These are phyloP conservation scores for Cladobotryum protrusum DNA, from an alignment of 2,329 filamentous ascomycete species.

Conservation along the genomic window DNA sequence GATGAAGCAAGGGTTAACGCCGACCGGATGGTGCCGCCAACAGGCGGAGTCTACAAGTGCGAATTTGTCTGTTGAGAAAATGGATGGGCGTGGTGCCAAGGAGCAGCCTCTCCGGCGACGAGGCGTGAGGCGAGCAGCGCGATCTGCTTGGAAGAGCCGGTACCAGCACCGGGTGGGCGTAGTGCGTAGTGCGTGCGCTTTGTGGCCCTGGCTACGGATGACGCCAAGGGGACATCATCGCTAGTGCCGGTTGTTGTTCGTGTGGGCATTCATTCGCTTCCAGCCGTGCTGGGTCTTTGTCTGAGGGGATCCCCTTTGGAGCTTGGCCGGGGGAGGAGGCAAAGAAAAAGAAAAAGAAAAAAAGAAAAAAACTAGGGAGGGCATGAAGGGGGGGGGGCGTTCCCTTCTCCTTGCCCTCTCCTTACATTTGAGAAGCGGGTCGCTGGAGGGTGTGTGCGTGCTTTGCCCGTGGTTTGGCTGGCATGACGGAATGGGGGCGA, in stretches of 20 bases:
- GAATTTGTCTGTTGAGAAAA: too few species aligned
- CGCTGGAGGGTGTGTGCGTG: neutral
- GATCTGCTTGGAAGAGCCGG: slow-evolving; percentile 9
- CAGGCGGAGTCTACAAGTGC: neutral
- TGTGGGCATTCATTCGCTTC: slow-evolving; percentile 8
- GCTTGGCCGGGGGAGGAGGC: neutral
- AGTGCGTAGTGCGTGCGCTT: slow-evolving; percentile 4
- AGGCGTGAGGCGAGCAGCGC: slow-evolving; percentile 6
- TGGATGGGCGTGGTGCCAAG: neutral
- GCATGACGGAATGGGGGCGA: neutral
- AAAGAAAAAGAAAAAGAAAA: neutral
- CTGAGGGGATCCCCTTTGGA: neutral
- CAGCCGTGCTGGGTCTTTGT: slow-evolving; percentile 4
- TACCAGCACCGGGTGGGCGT: neutral
- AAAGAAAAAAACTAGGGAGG: too few species aligned
- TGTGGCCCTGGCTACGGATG: slow-evolving; percentile 2
- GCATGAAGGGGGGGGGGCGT: neutral
- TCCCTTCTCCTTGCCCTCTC: neutral
- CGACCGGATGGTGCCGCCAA: slow-evolving; percentile 2
- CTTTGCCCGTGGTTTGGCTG: neutral
- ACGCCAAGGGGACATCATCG: slow-evolving; percentile 4
- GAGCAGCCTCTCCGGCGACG: slow-evolving; percentile 1
- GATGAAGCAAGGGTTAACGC: neutral
- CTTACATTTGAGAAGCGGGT: neutral
- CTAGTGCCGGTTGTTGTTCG: slow-evolving; percentile 8